These are phyloP conservation scores for Ganoderma boninense DNA, from an alignment of 1,284 basidiomycete species.

Conservation along the genomic window DNA sequence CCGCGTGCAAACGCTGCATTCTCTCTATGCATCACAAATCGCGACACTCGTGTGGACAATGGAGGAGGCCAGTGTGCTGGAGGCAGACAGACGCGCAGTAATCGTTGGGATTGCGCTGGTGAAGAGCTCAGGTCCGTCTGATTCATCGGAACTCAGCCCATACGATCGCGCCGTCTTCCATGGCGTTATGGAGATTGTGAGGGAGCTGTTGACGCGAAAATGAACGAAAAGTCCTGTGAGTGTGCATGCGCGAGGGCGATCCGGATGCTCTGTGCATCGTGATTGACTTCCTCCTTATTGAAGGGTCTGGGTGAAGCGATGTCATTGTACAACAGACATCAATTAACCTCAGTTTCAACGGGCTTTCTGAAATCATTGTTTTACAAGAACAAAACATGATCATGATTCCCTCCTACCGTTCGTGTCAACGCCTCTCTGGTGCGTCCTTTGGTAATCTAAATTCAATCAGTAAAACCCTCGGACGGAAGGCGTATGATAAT, in stretches of 20 bases:
- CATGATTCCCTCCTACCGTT: too few relatives aligned
- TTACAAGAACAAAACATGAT: neutral
- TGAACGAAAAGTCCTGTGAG: constrained; percentile 3
- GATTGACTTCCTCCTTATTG: constrained; percentile 4
- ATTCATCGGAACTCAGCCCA: constrained; percentile 45
- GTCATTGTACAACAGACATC: neutral
- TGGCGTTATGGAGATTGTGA: constrained; percentile 73
- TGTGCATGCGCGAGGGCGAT: neutral
- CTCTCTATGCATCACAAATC: constrained; percentile 86
- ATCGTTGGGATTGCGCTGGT: constrained; percentile 76
- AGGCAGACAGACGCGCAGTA: constrained; percentile 57
- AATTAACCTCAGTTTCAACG: neutral
- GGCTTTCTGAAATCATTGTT: neutral
- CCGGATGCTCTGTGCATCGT: constrained; percentile 1
- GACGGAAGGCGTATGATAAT: too few relatives aligned
- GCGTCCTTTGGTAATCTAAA: neutral
- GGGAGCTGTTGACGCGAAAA: constrained; percentile 45
- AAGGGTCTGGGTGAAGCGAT: constrained; percentile 1
- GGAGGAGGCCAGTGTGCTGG: constrained; percentile 50
- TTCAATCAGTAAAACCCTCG: too few relatives aligned
- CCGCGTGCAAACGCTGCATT: constrained; percentile 75
- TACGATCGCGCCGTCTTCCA: constrained; percentile 68
- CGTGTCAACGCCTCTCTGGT: neutral
- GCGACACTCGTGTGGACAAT: constrained; percentile 84
- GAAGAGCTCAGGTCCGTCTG: constrained; percentile 44